Percentiles rank a stretch among this genome's conserved stretches.
phyloP scores from a whole-genome alignment of 2,329 filamentous ascomycete species.

The Podosphaera fusca region DNA sequence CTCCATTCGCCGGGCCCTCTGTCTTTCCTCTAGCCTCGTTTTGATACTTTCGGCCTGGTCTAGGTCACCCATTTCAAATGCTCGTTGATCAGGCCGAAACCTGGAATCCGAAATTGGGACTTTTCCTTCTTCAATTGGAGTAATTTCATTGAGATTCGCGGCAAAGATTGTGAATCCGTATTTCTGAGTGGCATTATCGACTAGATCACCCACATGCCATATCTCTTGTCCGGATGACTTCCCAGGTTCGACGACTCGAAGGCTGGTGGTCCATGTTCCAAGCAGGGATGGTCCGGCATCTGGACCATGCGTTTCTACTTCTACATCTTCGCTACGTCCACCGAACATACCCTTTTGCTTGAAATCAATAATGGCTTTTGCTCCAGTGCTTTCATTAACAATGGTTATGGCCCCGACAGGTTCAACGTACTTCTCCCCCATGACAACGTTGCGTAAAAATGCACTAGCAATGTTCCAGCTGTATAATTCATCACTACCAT shows the following conservation, averaged over 20 bases:
- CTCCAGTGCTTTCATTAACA: slow-evolving; percentile 59
- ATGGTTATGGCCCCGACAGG: slow-evolving; percentile 80
- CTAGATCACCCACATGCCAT: slow-evolving; percentile 58
- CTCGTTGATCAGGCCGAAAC: slow-evolving; percentile 67
- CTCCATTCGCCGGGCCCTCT: slow-evolving; percentile 49
- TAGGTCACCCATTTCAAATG: slow-evolving; percentile 58
- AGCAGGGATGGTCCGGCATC: slow-evolving; percentile 43
- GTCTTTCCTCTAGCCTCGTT: slow-evolving; percentile 61
- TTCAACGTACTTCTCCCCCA: slow-evolving; percentile 94
- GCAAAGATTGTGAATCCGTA: slow-evolving; percentile 83
- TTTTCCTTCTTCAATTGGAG: slow-evolving; percentile 47
- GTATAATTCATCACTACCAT: slow-evolving; percentile 58
- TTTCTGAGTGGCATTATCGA: slow-evolving; percentile 53
- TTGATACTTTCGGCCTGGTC: slow-evolving; percentile 73
- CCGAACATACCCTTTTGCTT: slow-evolving; percentile 95
- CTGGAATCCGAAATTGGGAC: slow-evolving; percentile 66
- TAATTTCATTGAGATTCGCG: slow-evolving; percentile 70
- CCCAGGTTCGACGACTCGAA: slow-evolving; percentile 43
- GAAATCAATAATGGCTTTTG: slow-evolving; percentile 72
- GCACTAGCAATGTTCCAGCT: slow-evolving; percentile 75
- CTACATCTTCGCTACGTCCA: slow-evolving; percentile 74
- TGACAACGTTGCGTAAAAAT: slow-evolving; percentile 87
- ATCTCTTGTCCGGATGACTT: slow-evolving; percentile 39
- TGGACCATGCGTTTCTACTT: slow-evolving; percentile 46
- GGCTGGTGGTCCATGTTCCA: slow-evolving; percentile 65